Conservation (phyloP, 2,329 filamentous ascomycete species). For the Nigrospora osmanthi region DNA sequence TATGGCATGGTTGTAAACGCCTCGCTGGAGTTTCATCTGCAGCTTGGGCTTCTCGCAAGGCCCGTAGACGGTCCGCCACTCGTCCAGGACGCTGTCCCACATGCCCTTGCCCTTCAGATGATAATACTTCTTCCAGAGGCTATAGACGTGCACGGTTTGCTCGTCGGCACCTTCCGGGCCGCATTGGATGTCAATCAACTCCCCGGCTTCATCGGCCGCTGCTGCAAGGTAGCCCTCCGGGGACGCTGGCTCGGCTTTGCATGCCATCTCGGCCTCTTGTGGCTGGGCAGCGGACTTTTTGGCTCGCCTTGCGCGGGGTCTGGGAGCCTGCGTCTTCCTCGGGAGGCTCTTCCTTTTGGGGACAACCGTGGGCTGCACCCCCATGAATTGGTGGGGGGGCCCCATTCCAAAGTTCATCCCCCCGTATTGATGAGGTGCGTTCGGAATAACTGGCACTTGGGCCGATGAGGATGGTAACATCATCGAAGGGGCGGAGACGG, state of each 20-base stretch:
- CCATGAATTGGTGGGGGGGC: too few species aligned
- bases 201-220: not conserved
- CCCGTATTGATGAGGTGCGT: too few species aligned
- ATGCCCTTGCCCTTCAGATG: slow-evolving; percentile 46
- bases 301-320: too few species aligned
- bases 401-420: too few species aligned
- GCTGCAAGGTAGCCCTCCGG: too few species aligned
- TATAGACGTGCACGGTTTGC: slow-evolving; percentile 25
- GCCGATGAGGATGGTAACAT: not conserved
- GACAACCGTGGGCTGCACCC: too few species aligned
- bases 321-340: too few species aligned
- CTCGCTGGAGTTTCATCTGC: slow-evolving; percentile 49
- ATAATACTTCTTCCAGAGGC: slow-evolving; percentile 36
- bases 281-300: too few species aligned
- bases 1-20: slow-evolving; percentile 37
- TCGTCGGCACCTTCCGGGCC: too few species aligned
- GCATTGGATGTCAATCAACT: not conserved
- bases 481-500: not conserved
- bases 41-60: slow-evolving; percentile 37
- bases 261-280: too few species aligned
- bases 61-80: slow-evolving; percentile 28
- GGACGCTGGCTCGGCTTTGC: too few species aligned
- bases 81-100: slow-evolving; percentile 45
- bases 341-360: too few species aligned
- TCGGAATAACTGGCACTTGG: not conserved